Conservation (phyloP, 2,329 filamentous ascomycete genomes). For the Clonostachys solani region DNA sequence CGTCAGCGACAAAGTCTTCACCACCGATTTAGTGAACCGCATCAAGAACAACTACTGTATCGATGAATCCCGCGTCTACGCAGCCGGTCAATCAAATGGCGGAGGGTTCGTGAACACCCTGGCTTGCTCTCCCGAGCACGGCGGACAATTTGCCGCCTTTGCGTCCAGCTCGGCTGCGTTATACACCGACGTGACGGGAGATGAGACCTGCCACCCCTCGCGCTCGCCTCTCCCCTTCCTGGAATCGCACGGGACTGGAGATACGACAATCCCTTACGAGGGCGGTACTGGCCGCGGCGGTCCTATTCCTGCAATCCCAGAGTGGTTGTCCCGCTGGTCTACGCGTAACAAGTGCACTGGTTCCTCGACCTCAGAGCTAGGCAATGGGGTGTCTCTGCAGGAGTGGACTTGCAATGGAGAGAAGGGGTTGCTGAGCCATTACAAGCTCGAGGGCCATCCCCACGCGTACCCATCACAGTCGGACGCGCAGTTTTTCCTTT, state of each 20-base stretch:
- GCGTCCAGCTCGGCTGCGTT: slow-evolving; percentile 34
- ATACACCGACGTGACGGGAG: slow-evolving; percentile 25
- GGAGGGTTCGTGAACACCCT: slow-evolving; percentile 35
- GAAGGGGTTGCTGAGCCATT: too few species aligned
- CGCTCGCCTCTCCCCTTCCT: slow-evolving; percentile 5
- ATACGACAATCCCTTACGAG: neutral
- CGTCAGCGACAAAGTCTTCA: slow-evolving; percentile 34
- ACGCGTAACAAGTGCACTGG: slow-evolving; percentile 9
- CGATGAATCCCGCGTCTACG: slow-evolving; percentile 32
- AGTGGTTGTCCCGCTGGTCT: slow-evolving; percentile 32
- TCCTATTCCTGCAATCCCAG: slow-evolving; percentile 35
- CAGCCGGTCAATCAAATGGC: slow-evolving; percentile 37
- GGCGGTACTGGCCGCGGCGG: slow-evolving; percentile 31
- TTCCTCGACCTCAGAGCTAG: too few species aligned
- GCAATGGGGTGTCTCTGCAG: too few species aligned
- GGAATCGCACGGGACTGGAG: neutral
- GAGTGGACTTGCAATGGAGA: too few species aligned
- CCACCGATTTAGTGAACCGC: slow-evolving; percentile 32
- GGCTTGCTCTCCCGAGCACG: slow-evolving; percentile 30
- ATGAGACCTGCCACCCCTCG: slow-evolving; percentile 23
- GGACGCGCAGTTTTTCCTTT: too few species aligned
- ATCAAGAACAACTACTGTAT: slow-evolving; percentile 30
- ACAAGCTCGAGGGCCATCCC: too few species aligned
- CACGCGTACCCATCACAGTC: too few species aligned
- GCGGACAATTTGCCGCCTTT: slow-evolving; percentile 32